Percentiles rank a stretch among this genome's conserved stretches.
These are phyloP conservation scores for Stagonosporopsis vannaccii DNA, from an alignment of 2,329 filamentous ascomycete genomes.

Conservation along the genomic window DNA sequence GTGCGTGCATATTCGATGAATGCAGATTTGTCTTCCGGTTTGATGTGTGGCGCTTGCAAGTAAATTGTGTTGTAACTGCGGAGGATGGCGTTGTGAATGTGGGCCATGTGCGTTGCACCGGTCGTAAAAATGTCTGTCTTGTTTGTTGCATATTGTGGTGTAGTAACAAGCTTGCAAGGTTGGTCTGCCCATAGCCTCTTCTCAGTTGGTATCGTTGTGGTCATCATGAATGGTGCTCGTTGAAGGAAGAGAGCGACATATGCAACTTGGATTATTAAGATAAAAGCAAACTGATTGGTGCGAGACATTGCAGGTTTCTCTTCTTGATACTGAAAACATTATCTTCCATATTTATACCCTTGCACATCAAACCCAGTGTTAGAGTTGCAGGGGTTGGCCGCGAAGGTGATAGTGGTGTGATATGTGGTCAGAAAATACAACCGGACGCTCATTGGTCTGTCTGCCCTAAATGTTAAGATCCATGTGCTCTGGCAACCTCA, in stretches of 20 bases:
- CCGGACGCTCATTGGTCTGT: slow-evolving; percentile 1
- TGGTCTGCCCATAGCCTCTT: slow-evolving; percentile 41
- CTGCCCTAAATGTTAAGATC: neutral
- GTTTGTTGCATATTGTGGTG: slow-evolving; percentile 42
- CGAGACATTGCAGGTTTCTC: neutral
- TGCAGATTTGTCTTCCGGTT: slow-evolving; percentile 39
- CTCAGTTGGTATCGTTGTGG: slow-evolving; percentile 3
- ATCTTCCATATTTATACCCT: neutral
- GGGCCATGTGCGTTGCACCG: slow-evolving; percentile 48
- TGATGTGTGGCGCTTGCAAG: slow-evolving; percentile 46
- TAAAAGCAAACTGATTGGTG: slow-evolving; percentile 12
- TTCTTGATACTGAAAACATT: neutral
- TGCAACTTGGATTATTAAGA: slow-evolving; percentile 16
- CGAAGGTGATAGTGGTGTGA: slow-evolving; percentile 16
- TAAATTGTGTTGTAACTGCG: slow-evolving; percentile 53
- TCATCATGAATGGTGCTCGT: slow-evolving; percentile 18
- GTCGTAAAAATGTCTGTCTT: slow-evolving; percentile 45
- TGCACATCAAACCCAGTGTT: neutral
- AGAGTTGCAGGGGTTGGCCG: neutral
- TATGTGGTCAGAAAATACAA: slow-evolving; percentile 8
- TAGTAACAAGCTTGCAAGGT: slow-evolving; percentile 37
- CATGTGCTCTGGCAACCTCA: neutral
- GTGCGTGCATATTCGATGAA: slow-evolving; percentile 48
- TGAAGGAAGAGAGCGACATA: slow-evolving; percentile 17
- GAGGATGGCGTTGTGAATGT: slow-evolving; percentile 52